Evolutionary conservation across 1,284 basidiomycete genomes (phyloP), one percentile per base, ranked within the genome.

Genomic region (Tylopilus orsonianus): DNA sequence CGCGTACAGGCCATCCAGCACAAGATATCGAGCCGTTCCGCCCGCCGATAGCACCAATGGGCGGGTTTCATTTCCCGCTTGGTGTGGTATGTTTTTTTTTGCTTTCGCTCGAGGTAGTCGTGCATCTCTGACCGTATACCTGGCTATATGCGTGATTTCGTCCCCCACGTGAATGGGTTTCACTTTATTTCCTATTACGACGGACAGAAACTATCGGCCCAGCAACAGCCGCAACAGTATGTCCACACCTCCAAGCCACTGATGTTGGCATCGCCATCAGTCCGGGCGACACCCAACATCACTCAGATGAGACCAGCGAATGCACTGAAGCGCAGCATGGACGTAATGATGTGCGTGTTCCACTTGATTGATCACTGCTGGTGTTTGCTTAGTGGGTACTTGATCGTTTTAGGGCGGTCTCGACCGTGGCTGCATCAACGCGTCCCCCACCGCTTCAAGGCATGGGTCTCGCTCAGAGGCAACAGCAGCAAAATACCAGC

Each of bases 41-140:
- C 13, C 50, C 71, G 6, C 29, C 62, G 16, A 66, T 67, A 14
- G 66, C 73, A 5, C 72, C 80, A 0, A 68, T 74, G 55, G 80
- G 80, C 24, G 78, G 77, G 0, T 83, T 79, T 57, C 69, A 77
- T 56, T 77, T 78, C 50, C 75, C 78, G 1, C 58, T 71, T 34
- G 75, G 73, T n/a, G 62, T 70, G 61, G 78, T 78, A 56, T 41
- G 56, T 37, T 14, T 50, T 22, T 24, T 7, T 26, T 13, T 12
- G 8, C 4, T 9, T 16, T 7, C 8, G 2, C 7, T 7, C 12
- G 4, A 14, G 16, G 5, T 4, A 10, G 3, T 0, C 12, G 13
- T 10, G 2, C 12, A 1, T 20, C 5, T 13, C 27, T 52, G 16
- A 48, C 36, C 20, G 13, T 10, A 19, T 3, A 6, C 36, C 29